Evolutionary conservation across 2,329 filamentous ascomycete species (phyloP), one percentile per base, ranked within the genome.

Genomic region (Hymenoscyphus infarciens): DNA sequence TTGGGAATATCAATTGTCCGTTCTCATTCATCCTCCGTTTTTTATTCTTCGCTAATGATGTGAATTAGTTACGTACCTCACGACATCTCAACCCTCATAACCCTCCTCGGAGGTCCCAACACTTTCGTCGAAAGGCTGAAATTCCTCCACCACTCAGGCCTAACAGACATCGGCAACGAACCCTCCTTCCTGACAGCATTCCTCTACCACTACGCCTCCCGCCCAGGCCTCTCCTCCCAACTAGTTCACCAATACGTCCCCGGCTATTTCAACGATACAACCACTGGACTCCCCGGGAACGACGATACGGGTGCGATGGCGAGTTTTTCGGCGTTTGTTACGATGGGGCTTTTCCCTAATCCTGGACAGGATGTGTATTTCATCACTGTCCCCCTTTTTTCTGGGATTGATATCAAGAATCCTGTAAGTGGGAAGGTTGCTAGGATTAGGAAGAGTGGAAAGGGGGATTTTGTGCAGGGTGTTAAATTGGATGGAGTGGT

Each of bases 321-420:
- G 2, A 67, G 66, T 5, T 74, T 73, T 61, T 49, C 68, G 0
- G 71, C 72, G 0, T 73, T 74, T 31, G 67, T 68, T 5, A 70
- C 71, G 67, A 71, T 73, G 16, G 71, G 72, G 0, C 75, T 90
- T 6, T 91, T 87, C 72, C 88, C 88, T 0, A 88, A 89, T 59
- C 82, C 87, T 0, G 87, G 87, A 0, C 87, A 90, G 69, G 77
- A 89, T 66, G 86, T 90, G 0, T 90, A 90, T 66, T 80, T 91
- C 25, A 87, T 91, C 65, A 88, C 77, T 0, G 83, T 87, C 0
- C 88, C 88, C 0, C 91, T 83, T 69, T 91, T 91, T 68, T 78
- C 83, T 68, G 78, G 78, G 42, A 79, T 89, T 1, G 82, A 80
- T 39, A 79, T 90, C 61, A 84, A 77, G 5, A 82, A 83, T 57